A percentile compares a stretch with the other conserved stretches of the same genome.
phyloP scores from a whole-genome alignment of 306 rosid genomes.

The Boehmeria nivea region DNA sequence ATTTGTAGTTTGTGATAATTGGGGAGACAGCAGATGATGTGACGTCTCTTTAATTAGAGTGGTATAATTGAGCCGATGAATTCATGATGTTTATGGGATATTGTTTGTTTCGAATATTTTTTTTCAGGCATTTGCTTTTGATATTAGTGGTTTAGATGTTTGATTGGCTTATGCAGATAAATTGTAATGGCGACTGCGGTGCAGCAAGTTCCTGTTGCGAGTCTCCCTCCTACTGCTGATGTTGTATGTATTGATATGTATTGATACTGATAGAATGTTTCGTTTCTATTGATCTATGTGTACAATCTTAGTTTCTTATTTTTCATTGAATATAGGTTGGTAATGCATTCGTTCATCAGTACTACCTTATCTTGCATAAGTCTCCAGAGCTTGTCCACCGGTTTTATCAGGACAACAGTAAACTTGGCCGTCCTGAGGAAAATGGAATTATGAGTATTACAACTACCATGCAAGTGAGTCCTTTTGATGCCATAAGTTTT shows the following conservation, averaged over 20 bases:
- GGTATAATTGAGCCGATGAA: too few species aligned
- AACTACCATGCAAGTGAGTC: constrained; percentile 69
- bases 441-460: constrained; percentile 62
- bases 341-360: constrained; percentile 80
- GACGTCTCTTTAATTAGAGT: too few species aligned
- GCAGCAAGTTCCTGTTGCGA: constrained; percentile 36
- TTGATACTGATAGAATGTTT: not conserved
- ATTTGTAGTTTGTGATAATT: too few species aligned
- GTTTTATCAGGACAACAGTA: constrained; percentile 77
- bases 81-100: too few species aligned
- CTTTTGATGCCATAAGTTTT: not conserved
- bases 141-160: constrained; percentile 16
- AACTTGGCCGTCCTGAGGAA: constrained; percentile 67
- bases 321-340: constrained; percentile 52
- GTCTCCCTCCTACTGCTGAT: constrained; percentile 44
- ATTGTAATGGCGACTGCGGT: constrained; percentile 53
- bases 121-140: not conserved
- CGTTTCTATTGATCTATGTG: not conserved
- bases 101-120: too few species aligned
- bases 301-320: not conserved
- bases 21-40: too few species aligned
- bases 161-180: constrained; percentile 20
- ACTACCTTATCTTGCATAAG: constrained; percentile 72
- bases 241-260: constrained; percentile 42
- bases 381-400: constrained; percentile 76